Base-by-base conservation (phyloP, 1,284 basidiomycete species). In the Sporisorium sorghi region DNA sequence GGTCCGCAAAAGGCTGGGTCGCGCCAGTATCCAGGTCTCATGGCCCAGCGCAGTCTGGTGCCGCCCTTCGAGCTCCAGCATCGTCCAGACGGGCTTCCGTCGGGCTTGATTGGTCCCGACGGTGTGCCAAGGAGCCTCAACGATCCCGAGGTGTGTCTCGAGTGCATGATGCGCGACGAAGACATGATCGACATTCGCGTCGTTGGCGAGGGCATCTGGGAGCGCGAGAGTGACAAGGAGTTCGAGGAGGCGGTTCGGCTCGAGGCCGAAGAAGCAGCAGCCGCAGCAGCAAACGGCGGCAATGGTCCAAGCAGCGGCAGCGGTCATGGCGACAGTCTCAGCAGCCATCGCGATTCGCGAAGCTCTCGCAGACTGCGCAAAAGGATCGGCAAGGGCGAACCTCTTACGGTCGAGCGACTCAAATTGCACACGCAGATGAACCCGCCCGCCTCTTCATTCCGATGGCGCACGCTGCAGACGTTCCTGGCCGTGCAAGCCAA, bases 161-260 rank as follows among this genome's bases (percentile, higher is more conserved):
- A 99, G 86, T 99, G 96, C 85, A 93, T 97, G 80, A 99, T 99
- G 96, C 91, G 96, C 44, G 96, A 99, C 86, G 91, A 96, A 82
- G 96, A 99, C 84, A 94, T 99, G 92, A 93, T 92, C 35, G 96
- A 97, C 85, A 93, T 99, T 28, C 89, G 92, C 83, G 96, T 97
- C 23, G 89, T 90, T 2, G 90, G 91, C 30, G 89, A 91, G 5
- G 93, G 93, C 0, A 88, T 92, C 15, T 99, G 96, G 96, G 93
- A 93, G 0, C 88, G 97, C 37, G 91, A 91, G 78, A 94, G 92
- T 83, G 96, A 99, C 83, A 89, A 88, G 8, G 87, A 88, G 39
- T 96, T 90, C 73, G 89, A 92, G 47, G 94, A 98, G 48, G 87
- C 96, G 30, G 86, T 91, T 73, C 87, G 88, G 71, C 87, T 90